These are phyloP conservation scores for Serendipita sp. DNA, from an alignment of 768 basidiomycete genomes.

Conservation along the genomic window DNA sequence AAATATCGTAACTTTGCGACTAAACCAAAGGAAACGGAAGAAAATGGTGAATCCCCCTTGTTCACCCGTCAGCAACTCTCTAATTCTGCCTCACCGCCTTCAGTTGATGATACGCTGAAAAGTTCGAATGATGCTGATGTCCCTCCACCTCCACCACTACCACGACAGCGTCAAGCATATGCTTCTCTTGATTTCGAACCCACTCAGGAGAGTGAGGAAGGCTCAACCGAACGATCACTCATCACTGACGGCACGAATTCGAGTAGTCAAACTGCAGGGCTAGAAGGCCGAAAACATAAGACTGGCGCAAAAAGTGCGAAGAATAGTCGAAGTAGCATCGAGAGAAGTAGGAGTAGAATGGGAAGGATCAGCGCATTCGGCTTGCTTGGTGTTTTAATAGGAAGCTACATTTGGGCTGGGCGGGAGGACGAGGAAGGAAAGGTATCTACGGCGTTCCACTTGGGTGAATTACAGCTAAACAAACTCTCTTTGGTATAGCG, in stretches of 20 bases:
- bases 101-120: too few species aligned
- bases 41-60: too few species aligned
- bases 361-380: slow-evolving; percentile 26
- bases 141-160: neutral
- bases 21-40: too few species aligned
- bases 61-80: too few species aligned
- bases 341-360: slow-evolving; percentile 45
- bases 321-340: slow-evolving; percentile 62
- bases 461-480: neutral
- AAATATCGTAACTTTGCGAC: too few species aligned
- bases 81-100: too few species aligned
- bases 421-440: slow-evolving; percentile 58
- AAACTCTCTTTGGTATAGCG: neutral
- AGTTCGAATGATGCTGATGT: neutral
- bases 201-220: neutral
- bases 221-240: neutral
- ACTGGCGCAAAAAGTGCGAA: slow-evolving; percentile 64
- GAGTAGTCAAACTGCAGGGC: neutral
- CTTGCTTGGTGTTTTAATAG: slow-evolving; percentile 42
- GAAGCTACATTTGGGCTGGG: slow-evolving; percentile 49
- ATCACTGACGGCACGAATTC: neutral
- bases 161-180: neutral
- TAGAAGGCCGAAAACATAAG: too few species aligned
- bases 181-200: neutral
- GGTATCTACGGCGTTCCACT: neutral